Evolutionary conservation across 345 rosid genomes (phyloP), one percentile per base, ranked within the genome.

Genomic region (Citrus glauca): DNA sequence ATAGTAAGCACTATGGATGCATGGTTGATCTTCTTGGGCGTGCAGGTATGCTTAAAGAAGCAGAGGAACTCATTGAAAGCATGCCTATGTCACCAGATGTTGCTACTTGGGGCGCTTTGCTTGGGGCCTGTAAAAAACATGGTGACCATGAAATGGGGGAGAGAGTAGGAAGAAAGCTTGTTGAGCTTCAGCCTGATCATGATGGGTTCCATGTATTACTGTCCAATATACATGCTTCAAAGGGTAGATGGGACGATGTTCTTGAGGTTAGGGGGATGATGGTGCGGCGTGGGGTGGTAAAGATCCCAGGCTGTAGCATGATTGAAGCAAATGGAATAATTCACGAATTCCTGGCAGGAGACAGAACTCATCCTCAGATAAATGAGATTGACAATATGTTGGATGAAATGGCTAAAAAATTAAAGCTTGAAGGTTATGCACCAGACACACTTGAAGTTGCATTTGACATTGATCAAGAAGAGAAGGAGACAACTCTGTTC

Each of bases 11-110:
- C 74, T 91, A 91, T 62, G 94, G 94, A 82, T 91, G 92, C 81
- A 86, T 91, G 94, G 91, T 91, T 78, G 94, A 91, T 80, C 92
- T 91, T 80, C 85, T 89, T 55, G 94, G 91, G n/a, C 91, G 94
- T 19, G 91, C 88, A 17, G 92, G 92, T 66, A 69, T 78, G 84
- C 85, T 91, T 28, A 79, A 76, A 80, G 91, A 91, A 84, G 94
- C 94, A 6, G 92, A 91, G 84, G 86, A 87, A 56, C 89, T 91
- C 55, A 79, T 89, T 38, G 72, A 77, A 71, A 77, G 68, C 65
- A 89, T 91, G 92, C 94, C 94, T n/a, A 78, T 87, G 81, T 77
- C 82, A 33, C 91, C 92, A 7, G 94, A 91, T 80, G 89, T 82
- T 79, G 87, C 92, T 65, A 87, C 89, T 35, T 89, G 94, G 94